These are phyloP conservation scores for Chlamydomonas schloesseri DNA, from an alignment of 139 green algal genomes.

Conservation along the genomic window DNA sequence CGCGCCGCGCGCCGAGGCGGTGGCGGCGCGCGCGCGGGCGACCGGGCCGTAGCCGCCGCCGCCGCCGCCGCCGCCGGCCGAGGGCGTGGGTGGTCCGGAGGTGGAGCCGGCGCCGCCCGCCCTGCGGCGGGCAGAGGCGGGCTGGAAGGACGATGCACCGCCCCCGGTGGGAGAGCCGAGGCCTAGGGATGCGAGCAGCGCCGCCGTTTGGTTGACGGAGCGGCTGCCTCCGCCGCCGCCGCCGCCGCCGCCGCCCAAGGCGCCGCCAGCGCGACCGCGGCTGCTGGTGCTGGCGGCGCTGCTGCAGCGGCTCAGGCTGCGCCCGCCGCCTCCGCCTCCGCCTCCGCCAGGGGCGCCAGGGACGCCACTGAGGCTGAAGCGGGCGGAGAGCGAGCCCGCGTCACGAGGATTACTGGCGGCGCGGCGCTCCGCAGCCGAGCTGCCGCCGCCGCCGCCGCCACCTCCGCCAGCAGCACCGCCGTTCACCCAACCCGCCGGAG, in stretches of 20 bases:
- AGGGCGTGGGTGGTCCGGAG: background rate
- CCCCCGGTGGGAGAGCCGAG: background rate
- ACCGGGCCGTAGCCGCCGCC: background rate
- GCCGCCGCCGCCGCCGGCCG: background rate
- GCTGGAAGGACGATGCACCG: background rate
- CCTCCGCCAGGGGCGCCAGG: background rate
- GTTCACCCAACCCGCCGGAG: too few species aligned
- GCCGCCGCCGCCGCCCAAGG: background rate
- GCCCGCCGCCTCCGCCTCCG: background rate
- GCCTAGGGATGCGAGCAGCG: background rate
- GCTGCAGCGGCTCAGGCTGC: slow-evolving; percentile 7
- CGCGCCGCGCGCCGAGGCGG: background rate
- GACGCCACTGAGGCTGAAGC: background rate
- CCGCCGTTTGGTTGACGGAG: background rate
- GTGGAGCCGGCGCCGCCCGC: background rate
- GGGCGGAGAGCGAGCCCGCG: background rate
- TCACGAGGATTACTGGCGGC: slow-evolving; percentile 25
- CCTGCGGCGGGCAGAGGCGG: background rate
- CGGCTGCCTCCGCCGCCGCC: background rate
- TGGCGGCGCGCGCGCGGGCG: background rate
- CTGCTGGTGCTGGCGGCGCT: slow-evolving; percentile 14
- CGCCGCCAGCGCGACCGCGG: background rate
- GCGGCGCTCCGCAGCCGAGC: background rate
- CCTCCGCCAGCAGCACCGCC: background rate
- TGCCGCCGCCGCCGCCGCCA: background rate